Percentiles rank a stretch among this genome's conserved stretches.
These are phyloP conservation scores for Lipomyces sp. DNA, from an alignment of 805 yeast species.

Conservation along the genomic window DNA sequence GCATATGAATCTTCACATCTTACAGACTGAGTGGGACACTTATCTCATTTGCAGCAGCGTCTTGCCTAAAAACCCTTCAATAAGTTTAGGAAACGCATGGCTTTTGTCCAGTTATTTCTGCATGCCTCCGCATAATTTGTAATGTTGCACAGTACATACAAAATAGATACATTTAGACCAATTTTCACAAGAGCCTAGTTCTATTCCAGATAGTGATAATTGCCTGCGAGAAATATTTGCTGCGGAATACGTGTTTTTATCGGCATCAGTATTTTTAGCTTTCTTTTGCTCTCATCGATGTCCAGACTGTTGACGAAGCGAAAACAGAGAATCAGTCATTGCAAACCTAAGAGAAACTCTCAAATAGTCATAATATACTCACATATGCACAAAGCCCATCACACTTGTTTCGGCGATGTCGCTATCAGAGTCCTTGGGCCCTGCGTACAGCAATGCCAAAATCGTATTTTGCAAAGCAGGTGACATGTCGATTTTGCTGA, in stretches of 20 bases:
- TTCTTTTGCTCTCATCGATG: constrained; percentile 71
- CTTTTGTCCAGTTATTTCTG: no score
- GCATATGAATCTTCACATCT: background rate
- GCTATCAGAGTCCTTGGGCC: constrained; percentile 47
- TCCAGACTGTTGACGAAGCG: constrained; percentile 41
- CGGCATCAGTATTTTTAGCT: constrained; percentile 72
- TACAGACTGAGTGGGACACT: no score
- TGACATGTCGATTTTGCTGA: constrained; percentile 40
- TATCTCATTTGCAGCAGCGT: no score
- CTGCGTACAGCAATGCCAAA: constrained; percentile 59
- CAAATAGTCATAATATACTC: constrained; percentile 19
- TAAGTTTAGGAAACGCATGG: no score
- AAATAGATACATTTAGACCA: no score
- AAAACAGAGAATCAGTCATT: constrained; percentile 18
- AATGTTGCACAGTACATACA: no score
- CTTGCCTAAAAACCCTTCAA: no score
- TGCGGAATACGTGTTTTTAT: constrained; percentile 83
- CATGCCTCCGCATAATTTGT: no score
- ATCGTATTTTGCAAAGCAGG: constrained; percentile 66
- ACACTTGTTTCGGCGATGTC: constrained; percentile 55
- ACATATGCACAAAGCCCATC: constrained; percentile 74
- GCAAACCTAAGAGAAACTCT: background rate
- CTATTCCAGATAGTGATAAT: constrained; percentile 77
- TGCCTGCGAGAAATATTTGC: constrained; percentile 69
- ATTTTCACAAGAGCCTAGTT: no score